phyloP scores from a whole-genome alignment of 164 flowering plant species.

The Magnolia sinica region DNA sequence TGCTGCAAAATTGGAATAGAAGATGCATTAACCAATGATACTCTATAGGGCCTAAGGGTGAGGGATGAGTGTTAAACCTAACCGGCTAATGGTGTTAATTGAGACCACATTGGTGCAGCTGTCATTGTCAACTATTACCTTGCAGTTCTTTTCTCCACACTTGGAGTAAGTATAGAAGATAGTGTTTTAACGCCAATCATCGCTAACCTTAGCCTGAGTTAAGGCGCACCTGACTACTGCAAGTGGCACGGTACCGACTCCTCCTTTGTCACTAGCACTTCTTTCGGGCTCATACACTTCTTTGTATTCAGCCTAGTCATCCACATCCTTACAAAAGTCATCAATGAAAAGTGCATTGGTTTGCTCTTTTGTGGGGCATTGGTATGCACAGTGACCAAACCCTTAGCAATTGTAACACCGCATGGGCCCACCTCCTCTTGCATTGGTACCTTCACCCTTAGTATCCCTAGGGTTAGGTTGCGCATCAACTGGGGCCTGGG shows the following conservation, averaged over 20 bases:
- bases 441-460: too few species aligned
- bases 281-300: conserved; percentile 2
- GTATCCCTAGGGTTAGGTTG: too few species aligned
- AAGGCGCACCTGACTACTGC: not conserved
- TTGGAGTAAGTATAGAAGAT: not conserved
- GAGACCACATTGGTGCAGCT: conserved; percentile 9
- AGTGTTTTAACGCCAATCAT: not conserved
- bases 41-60: not conserved
- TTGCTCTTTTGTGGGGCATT: too few species aligned
- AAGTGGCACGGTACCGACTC: too few species aligned
- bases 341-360: too few species aligned
- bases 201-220: not conserved
- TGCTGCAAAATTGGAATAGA: not conserved
- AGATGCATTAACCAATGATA: not conserved
- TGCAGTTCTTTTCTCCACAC: conserved; percentile 8
- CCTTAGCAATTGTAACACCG: too few species aligned
- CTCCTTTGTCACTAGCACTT: not conserved
- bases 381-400: too few species aligned
- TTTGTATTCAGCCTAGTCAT: too few species aligned
- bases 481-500: too few species aligned
- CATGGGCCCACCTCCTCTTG: too few species aligned
- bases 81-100: not conserved
- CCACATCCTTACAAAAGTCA: too few species aligned
- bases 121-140: not conserved
- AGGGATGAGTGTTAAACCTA: not conserved